Evolutionary conservation across 2,329 filamentous ascomycete genomes (phyloP).

Genomic region (Alternaria arbusti): DNA sequence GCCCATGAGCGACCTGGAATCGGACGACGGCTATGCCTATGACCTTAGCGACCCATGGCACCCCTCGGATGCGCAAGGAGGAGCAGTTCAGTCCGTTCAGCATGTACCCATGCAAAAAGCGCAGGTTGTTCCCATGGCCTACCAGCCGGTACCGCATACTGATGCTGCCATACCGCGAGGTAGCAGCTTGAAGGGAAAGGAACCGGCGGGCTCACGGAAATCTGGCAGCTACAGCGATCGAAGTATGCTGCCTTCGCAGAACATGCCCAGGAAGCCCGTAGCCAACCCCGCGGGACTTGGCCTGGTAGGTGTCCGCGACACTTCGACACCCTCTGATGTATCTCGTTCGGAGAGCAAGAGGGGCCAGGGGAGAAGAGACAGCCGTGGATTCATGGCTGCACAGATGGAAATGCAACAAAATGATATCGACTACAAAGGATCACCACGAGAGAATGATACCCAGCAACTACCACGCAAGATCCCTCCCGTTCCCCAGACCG

Average conservation of each 20-base stretch:
- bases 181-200: constrained; percentile 40
- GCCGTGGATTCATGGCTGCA: constrained; percentile 42
- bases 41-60: constrained; percentile 47
- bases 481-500: constrained; percentile 8
- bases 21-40: constrained; percentile 34
- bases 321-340: constrained; percentile 33
- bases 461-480: constrained; percentile 33
- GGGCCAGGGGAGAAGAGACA: constrained; percentile 35
- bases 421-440: constrained; percentile 44
- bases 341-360: constrained; percentile 45
- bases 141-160: constrained; percentile 21
- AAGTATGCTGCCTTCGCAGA: constrained; percentile 24
- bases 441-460: constrained; percentile 40
- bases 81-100: constrained; percentile 25
- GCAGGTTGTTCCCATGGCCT: constrained; percentile 15
- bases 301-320: constrained; percentile 38
- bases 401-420: constrained; percentile 50
- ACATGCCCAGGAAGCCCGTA: constrained; percentile 32
- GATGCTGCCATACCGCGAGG: constrained; percentile 28
- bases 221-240: constrained; percentile 43
- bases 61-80: constrained; percentile 29
- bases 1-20: constrained; percentile 34
- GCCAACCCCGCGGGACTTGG: constrained; percentile 38
- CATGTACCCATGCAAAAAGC: constrained; percentile 31
- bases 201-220: constrained; percentile 35